Evolutionary conservation across 192 early-diverging fungal genomes (phyloP).

Genomic region (Piromyces finnis): DNA sequence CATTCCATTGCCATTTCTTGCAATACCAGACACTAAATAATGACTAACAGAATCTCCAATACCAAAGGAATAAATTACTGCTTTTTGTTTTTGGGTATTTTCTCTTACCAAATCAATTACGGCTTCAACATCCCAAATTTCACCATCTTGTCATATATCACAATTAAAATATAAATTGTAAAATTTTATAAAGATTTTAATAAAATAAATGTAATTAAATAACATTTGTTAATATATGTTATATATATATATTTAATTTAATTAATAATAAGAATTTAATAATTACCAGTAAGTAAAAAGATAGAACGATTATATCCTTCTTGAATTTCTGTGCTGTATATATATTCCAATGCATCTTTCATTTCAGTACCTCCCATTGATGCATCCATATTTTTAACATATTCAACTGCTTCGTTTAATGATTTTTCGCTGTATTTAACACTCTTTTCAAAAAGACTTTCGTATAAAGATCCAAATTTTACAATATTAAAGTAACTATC

Average conservation of each 20-base stretch:
- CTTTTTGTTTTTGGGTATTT: not conserved
- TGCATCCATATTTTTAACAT: constrained; percentile 12
- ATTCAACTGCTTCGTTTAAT: constrained; percentile 9
- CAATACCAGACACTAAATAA: constrained; percentile 25
- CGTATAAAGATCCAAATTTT: constrained; percentile 14
- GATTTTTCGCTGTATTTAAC: constrained; percentile 10
- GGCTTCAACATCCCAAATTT: constrained; percentile 19
- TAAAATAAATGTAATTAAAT: too few species aligned
- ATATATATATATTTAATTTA: too few species aligned
- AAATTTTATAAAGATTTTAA: too few species aligned
- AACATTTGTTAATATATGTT: too few species aligned
- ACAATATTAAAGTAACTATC: constrained; percentile 25
- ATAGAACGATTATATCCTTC: not conserved
- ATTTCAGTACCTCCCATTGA: constrained; percentile 29
- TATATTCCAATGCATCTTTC: constrained; percentile 8
- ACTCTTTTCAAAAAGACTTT: constrained; percentile 15
- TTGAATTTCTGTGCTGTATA: not conserved
- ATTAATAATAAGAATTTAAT: not conserved
- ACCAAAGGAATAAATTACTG: constrained; percentile 22
- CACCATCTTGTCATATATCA: not conserved
- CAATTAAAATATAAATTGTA: too few species aligned
- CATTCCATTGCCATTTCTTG: constrained; percentile 21
- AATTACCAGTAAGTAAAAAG: not conserved
- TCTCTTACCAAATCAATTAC: constrained; percentile 7
- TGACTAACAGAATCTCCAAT: constrained; percentile 22